Base-by-base conservation (phyloP, 1,284 basidiomycete genomes). In the Trichosporon asahii region DNA sequence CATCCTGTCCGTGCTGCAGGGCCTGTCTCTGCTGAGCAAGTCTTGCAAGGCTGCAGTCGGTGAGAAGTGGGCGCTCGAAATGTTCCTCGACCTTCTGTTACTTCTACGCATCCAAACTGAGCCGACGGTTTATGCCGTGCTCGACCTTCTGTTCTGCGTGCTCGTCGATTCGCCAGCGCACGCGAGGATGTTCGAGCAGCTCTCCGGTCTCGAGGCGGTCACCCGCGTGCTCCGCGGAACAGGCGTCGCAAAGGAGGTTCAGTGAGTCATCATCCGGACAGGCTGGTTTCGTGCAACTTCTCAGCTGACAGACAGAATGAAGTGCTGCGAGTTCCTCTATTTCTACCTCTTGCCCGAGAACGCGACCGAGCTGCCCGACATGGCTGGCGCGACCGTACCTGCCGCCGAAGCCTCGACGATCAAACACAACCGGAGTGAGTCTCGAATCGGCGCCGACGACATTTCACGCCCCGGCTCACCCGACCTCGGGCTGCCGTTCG, bases 291-390 rank as follows among this genome's bases (percentile, higher is more conserved):
- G 3, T 31, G 31, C 31, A 31, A 31, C 4, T 1, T 1, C 33
- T 65, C 2, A 25, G 31, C 66, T 74, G 40, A 72, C 60, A 55
- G 2, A 27, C 72, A 95, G 93, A 76, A 95, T 95, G 90, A 95
- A 95, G 84, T 94, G 92, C 74, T 86, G 95, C 27, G 94, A 95
- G 79, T 94, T 95, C 76, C 84, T 96, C 4, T 95, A 95, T 81
- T 95, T 94, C 79, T 96, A 95, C 80, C 86, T 96, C 4, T 85
- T 94, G 66, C 93, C 94, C 71, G 93, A 95, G 80, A 65, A 73
- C 60, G 64, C 61, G 37, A 57, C 64, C n/a, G 61, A 31, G 14
- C 35, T 69, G 53, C 69, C 64, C 2, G 67, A 68, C 44, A 35
- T 71, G 55, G 35, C 66, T 12, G 14, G 31, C 23, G 27, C 25